phyloP scores from a whole-genome alignment of 768 basidiomycete genomes.

The Polyporus arcularius region DNA sequence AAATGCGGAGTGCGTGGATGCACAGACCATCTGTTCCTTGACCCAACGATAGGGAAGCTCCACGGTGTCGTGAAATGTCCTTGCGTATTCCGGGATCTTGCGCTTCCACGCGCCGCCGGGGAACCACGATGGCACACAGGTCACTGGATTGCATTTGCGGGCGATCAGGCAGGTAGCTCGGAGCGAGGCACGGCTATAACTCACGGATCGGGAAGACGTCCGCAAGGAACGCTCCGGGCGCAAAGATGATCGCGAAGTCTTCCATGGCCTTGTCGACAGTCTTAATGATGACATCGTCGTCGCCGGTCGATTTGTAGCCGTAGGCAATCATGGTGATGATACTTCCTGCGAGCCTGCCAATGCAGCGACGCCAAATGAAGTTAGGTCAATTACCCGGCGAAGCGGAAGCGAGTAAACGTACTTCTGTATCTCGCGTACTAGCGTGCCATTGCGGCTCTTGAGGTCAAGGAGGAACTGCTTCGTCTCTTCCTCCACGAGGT shows the following conservation, averaged over 20 bases:
- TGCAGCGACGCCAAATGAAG: neutral
- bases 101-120: slow-evolving; percentile 40
- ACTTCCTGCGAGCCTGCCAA: slow-evolving; percentile 26
- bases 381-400: neutral
- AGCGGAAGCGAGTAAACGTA: slow-evolving; percentile 20
- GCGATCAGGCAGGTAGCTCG: neutral
- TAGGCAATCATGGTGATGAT: slow-evolving; percentile 32
- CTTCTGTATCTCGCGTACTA: slow-evolving; percentile 44
- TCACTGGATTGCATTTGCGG: slow-evolving; percentile 25
- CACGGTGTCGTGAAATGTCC: slow-evolving; percentile 17
- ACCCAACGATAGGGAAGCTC: slow-evolving; percentile 34
- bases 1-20: neutral
- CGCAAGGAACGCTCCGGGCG: slow-evolving; percentile 38
- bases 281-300: slow-evolving; percentile 27
- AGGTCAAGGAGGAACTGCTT: slow-evolving; percentile 45
- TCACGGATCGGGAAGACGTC: slow-evolving; percentile 34
- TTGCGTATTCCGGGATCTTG: slow-evolving; percentile 30
- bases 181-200: slow-evolving; percentile 10
- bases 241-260: slow-evolving; percentile 22
- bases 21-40: slow-evolving; percentile 34
- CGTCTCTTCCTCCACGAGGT: slow-evolving; percentile 43
- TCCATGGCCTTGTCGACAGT: slow-evolving; percentile 28
- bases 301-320: slow-evolving; percentile 28
- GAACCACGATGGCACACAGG: slow-evolving; percentile 40
- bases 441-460: slow-evolving; percentile 37